Percentiles rank a stretch among this genome's conserved stretches.
These are phyloP conservation scores for Entoloma clypeatum DNA, from an alignment of 1,284 basidiomycete species.

Conservation along the genomic window DNA sequence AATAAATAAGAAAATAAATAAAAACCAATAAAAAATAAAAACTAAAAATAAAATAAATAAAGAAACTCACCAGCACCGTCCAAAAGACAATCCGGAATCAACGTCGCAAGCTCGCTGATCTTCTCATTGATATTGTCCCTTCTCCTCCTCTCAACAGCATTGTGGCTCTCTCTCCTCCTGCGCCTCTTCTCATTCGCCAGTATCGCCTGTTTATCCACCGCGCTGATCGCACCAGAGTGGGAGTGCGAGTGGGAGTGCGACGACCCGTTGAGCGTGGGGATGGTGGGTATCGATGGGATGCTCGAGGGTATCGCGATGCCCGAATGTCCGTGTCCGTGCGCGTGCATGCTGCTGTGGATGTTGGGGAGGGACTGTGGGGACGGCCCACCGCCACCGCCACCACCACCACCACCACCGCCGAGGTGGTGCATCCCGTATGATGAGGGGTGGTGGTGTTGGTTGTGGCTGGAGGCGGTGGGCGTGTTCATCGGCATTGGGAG, in stretches of 20 bases:
- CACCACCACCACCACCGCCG: slow-evolving; percentile 4
- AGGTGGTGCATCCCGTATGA: not conserved
- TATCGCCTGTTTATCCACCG: slow-evolving; percentile 41
- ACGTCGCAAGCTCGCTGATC: slow-evolving; percentile 82
- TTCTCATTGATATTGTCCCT: slow-evolving; percentile 94
- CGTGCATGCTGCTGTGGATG: slow-evolving; percentile 14
- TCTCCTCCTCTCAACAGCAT: slow-evolving; percentile 84
- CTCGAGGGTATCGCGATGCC: not conserved
- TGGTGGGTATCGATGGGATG: slow-evolving; percentile 5
- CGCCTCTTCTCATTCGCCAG: slow-evolving; percentile 74
- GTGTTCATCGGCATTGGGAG: slow-evolving; percentile 6
- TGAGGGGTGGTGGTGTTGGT: slow-evolving; percentile 11
- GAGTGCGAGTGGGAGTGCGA: not conserved
- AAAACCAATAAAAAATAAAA: slow-evolving; percentile 13
- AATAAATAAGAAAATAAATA: slow-evolving; percentile 6
- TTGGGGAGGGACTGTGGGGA: slow-evolving; percentile 18
- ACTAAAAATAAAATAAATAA: too few relatives aligned
- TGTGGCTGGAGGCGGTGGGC: slow-evolving; percentile 13
- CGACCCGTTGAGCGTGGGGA: slow-evolving; percentile 6
- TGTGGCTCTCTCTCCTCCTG: slow-evolving; percentile 80
- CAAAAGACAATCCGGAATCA: slow-evolving; percentile 82
- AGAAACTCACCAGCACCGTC: slow-evolving; percentile 48
- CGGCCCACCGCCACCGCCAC: not conserved
- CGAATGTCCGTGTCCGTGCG: not conserved
- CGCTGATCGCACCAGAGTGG: slow-evolving; percentile 1